These are phyloP conservation scores for Fusarium newnesense DNA, from an alignment of 2,329 filamentous ascomycete genomes.

Conservation along the genomic window DNA sequence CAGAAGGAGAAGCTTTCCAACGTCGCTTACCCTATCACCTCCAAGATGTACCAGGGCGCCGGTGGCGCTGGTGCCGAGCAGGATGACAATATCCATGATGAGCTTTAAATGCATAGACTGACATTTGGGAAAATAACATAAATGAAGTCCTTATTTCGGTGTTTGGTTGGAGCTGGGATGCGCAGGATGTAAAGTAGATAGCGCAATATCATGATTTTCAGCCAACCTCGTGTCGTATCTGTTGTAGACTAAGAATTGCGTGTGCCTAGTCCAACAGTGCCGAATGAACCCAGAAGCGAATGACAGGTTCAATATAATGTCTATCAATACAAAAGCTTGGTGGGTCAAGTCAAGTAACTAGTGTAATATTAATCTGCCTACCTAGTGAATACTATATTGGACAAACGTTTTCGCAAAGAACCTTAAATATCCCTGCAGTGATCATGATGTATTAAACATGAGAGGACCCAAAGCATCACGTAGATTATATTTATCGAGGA, in stretches of 20 bases:
- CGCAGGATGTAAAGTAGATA: slow-evolving; percentile 48
- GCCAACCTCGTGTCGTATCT: not conserved
- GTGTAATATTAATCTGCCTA: not conserved
- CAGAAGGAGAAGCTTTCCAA: slow-evolving; percentile 99
- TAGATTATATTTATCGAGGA: not conserved
- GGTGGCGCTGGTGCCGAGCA: slow-evolving; percentile 61
- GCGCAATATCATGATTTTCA: slow-evolving; percentile 42
- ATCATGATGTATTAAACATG: not conserved
- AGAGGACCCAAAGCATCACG: not conserved
- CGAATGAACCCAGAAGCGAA: not conserved
- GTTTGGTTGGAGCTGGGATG: slow-evolving; percentile 45
- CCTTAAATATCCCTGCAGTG: not conserved
- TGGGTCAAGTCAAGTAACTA: not conserved
- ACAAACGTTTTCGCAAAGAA: not conserved
- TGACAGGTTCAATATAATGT: not conserved
- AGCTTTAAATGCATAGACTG: slow-evolving; percentile 72
- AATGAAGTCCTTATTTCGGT: slow-evolving; percentile 42
- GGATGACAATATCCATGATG: slow-evolving; percentile 81
- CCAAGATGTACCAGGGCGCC: slow-evolving; percentile 87
- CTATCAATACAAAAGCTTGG: too few relatives aligned
- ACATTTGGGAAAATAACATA: slow-evolving; percentile 44
- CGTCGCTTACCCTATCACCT: slow-evolving; percentile 98
- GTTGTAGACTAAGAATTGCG: not conserved
- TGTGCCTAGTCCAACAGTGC: not conserved
- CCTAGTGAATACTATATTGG: not conserved